phyloP scores from a whole-genome alignment of 495 filamentous ascomycete genomes.

The Aspergillus olivimuriae region DNA sequence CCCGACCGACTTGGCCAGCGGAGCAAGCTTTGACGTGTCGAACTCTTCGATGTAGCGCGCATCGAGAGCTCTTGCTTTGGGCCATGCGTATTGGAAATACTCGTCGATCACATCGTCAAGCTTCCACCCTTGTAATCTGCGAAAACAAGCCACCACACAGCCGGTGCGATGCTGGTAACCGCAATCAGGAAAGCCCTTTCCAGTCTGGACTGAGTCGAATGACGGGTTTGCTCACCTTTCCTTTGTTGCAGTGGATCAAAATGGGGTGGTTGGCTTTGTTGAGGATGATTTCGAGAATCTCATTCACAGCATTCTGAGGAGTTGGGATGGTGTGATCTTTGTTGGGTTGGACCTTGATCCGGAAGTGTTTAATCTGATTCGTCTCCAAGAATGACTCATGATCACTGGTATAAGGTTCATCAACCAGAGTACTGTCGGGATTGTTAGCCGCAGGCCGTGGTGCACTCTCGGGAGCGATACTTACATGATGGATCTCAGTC shows the following conservation, averaged over 20 bases:
- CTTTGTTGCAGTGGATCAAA: conserved; percentile 84
- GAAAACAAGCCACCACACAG: conserved; percentile 67
- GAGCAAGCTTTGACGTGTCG: conserved; percentile 21
- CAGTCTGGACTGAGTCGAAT: neutral
- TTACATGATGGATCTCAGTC: conserved; percentile 70
- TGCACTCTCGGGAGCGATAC: neutral
- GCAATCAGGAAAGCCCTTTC: neutral
- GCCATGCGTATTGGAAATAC: conserved; percentile 59
- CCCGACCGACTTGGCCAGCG: conserved; percentile 7
- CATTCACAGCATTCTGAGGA: conserved; percentile 53
- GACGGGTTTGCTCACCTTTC: conserved; percentile 52
- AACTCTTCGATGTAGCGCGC: conserved; percentile 46
- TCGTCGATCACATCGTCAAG: conserved; percentile 53
- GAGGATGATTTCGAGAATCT: conserved; percentile 58
- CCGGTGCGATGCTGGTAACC: conserved; percentile 71
- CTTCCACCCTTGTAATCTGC: conserved; percentile 58
- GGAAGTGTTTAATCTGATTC: conserved; percentile 58
- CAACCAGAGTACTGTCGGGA: conserved; percentile 62
- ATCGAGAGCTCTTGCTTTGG: conserved; percentile 54
- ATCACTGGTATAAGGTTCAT: conserved; percentile 52
- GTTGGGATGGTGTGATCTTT: conserved; percentile 53
- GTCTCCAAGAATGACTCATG: conserved; percentile 55
- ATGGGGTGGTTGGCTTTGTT: conserved; percentile 65
- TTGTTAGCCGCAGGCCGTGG: neutral
- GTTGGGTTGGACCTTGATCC: conserved; percentile 69